Percentiles rank a stretch among this genome's conserved stretches.
These are phyloP conservation scores for Euphorbia schlechtendalii DNA, from an alignment of 441 rosid species.

Conservation along the genomic window DNA sequence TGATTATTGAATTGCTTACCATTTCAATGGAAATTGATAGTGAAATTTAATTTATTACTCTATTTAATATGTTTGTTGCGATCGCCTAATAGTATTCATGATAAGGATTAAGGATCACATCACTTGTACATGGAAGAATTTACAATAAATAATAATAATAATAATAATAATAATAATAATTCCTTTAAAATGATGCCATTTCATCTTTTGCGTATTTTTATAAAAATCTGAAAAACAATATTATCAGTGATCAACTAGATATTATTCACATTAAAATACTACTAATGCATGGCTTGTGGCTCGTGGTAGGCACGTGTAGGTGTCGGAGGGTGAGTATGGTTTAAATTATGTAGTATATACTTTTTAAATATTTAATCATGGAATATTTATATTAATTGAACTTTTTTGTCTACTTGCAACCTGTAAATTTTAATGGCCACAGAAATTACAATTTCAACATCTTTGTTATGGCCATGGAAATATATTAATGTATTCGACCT, in stretches of 20 bases:
- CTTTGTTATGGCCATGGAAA: neutral
- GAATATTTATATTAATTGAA: neutral
- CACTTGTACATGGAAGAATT: too few relatives aligned
- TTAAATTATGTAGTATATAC: neutral
- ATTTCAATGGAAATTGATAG: too few relatives aligned
- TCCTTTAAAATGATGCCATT: too few relatives aligned
- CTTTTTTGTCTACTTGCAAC: neutral
- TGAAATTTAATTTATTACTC: too few relatives aligned
- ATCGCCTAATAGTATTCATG: too few relatives aligned
- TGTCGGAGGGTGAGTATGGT: slow-evolving; percentile 15
- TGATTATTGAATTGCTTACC: too few relatives aligned
- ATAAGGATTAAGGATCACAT: too few relatives aligned
- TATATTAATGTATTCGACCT: too few relatives aligned
- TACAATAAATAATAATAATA: too few relatives aligned
- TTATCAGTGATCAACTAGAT: slow-evolving; percentile 17
- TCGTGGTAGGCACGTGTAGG: slow-evolving; percentile 19
- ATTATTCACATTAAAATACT: neutral
- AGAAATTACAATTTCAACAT: slow-evolving; percentile 14
- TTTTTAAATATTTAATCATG: neutral
- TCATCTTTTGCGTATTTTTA: neutral
- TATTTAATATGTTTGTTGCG: too few relatives aligned
- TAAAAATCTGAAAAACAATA: neutral
- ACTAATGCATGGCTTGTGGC: slow-evolving; percentile 13
- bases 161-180: too few relatives aligned
- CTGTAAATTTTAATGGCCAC: neutral